phyloP scores from a whole-genome alignment of 2,329 filamentous ascomycete species.

The Fusarium nodosum region DNA sequence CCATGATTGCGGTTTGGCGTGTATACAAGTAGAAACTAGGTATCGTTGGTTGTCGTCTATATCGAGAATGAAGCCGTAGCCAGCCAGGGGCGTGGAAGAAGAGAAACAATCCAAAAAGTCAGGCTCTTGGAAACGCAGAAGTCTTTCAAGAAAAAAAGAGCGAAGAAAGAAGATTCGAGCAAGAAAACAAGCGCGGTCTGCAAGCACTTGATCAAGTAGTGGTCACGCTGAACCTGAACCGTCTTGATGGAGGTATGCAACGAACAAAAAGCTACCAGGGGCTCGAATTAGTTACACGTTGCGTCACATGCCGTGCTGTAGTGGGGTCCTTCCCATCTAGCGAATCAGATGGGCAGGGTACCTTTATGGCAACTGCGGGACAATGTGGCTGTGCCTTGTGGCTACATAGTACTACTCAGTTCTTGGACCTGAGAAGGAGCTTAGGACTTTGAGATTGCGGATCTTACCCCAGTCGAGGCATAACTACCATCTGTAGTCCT shows the following conservation, averaged over 20 bases:
- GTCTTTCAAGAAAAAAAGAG: neutral
- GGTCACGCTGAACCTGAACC: constrained; percentile 39
- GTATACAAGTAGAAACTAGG: neutral
- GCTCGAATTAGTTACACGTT: constrained; percentile 31
- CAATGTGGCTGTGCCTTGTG: constrained; percentile 26
- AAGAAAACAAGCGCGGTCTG: neutral
- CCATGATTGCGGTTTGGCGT: constrained; percentile 69
- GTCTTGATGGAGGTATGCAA: constrained; percentile 1
- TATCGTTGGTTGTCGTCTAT: neutral
- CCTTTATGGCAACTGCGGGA: constrained; percentile 27
- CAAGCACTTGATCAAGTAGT: constrained; percentile 29
- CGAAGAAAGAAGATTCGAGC: neutral
- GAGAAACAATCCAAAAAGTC: neutral
- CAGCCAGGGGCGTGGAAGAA: neutral
- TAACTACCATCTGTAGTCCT: neutral
- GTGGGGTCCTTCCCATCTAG: constrained; percentile 12
- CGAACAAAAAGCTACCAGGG: constrained; percentile 10
- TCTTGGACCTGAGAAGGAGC: neutral
- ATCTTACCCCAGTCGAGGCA: constrained; percentile 8
- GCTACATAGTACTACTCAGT: neutral
- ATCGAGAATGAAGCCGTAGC: constrained; percentile 7
- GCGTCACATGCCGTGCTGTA: constrained; percentile 39
- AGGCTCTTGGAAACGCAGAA: neutral
- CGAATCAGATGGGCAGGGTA: constrained; percentile 25
- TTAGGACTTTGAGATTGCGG: constrained; percentile 17